These are phyloP conservation scores for Fusarium anguioides DNA, from an alignment of 2,329 filamentous ascomycete species.

Conservation along the genomic window DNA sequence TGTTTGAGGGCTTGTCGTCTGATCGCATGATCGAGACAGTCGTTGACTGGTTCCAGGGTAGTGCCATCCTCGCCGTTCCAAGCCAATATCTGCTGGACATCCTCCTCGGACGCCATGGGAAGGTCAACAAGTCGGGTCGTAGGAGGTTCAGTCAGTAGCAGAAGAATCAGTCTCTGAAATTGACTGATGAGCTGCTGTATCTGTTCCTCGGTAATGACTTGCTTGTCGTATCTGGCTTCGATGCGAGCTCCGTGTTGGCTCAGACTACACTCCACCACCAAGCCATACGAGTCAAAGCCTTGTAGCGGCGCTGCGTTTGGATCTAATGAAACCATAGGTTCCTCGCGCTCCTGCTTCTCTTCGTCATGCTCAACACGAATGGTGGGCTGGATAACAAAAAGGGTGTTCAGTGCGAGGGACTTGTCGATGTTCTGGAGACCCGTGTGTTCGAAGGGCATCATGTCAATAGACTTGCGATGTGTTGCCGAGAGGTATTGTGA, in stretches of 20 bases:
- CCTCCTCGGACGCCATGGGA: conserved; percentile 3
- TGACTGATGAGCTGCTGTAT: conserved; percentile 2
- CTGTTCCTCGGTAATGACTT: not conserved
- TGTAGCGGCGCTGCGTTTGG: conserved; percentile 2
- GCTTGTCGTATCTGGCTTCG: conserved; percentile 5
- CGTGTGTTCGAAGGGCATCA: not conserved
- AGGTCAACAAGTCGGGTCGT: conserved; percentile 2
- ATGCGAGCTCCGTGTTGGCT: not conserved
- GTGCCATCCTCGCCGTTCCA: conserved; percentile 1
- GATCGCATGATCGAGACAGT: conserved; percentile 21
- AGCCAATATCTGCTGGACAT: conserved; percentile 5
- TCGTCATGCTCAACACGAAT: conserved; percentile 3
- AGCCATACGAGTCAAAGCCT: conserved; percentile 2
- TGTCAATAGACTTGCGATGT: not conserved
- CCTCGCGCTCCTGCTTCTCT: not conserved
- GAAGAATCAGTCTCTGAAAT: conserved; percentile 6
- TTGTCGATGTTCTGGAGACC: not conserved
- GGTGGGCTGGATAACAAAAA: conserved; percentile 5
- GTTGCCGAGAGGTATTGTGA: not conserved
- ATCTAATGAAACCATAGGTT: conserved; percentile 5
- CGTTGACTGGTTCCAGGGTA: not conserved
- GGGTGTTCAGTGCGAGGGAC: not conserved
- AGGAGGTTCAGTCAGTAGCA: conserved; percentile 4
- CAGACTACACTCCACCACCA: conserved; percentile 4
- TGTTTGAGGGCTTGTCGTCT: conserved; percentile 5